These are phyloP conservation scores for Bryum argenteum DNA, from an alignment of 225 moss, liverwort and hornwort genomes.

Conservation along the genomic window DNA sequence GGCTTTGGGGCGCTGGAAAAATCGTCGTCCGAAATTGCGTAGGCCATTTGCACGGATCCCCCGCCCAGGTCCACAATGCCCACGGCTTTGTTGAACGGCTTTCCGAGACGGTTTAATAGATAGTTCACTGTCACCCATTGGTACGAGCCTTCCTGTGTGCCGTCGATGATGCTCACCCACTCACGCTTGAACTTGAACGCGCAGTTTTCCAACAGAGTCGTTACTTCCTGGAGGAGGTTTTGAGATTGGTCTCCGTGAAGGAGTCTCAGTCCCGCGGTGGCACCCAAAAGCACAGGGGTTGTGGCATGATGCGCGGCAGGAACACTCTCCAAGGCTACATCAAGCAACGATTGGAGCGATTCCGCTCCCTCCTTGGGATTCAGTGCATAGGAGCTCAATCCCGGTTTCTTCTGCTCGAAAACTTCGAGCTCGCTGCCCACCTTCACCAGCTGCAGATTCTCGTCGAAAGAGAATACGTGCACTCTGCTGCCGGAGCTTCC, in stretches of 20 bases:
- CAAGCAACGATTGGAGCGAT: constrained; percentile 69
- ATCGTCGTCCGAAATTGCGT: constrained; percentile 80
- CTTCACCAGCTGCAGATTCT: constrained; percentile 67
- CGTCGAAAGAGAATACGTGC: constrained; percentile 90
- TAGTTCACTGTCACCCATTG: constrained; percentile 98
- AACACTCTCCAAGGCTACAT: constrained; percentile 66
- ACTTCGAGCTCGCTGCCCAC: constrained; percentile 70
- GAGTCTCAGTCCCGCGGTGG: constrained; percentile 88
- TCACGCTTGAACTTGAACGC: constrained; percentile 75
- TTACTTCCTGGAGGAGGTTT: constrained; percentile 67
- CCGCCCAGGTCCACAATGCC: constrained; percentile 96
- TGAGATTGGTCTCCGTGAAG: constrained; percentile 71
- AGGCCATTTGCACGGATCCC: constrained; percentile 96
- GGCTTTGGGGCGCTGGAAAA: constrained; percentile 62
- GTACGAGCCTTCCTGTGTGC: constrained; percentile 88
- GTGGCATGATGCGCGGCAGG: constrained; percentile 60
- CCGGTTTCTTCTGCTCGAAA: constrained; percentile 73
- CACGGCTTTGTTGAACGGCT: constrained; percentile 65
- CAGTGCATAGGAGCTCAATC: constrained; percentile 79
- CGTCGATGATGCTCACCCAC: constrained; percentile 90
- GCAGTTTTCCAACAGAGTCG: constrained; percentile 52
- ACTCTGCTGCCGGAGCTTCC: constrained; percentile 98
- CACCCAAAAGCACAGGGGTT: constrained; percentile 91
- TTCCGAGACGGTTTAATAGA: constrained; percentile 74
- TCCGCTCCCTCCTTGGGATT: constrained; percentile 76